phyloP scores from a whole-genome alignment of 2,329 filamentous ascomycete genomes.

The Cordyceps cateniannulata region DNA sequence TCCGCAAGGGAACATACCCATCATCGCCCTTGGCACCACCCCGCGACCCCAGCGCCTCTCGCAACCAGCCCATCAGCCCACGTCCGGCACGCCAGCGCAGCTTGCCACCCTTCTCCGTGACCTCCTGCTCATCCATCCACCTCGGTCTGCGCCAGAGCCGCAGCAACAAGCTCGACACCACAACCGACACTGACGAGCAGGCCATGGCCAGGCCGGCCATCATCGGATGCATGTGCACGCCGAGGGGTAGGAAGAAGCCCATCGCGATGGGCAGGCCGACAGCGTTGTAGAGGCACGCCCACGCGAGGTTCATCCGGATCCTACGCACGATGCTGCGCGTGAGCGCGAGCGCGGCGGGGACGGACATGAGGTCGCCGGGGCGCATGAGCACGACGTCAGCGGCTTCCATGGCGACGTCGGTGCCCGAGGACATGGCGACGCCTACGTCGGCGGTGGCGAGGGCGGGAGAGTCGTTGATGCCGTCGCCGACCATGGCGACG shows the following conservation, averaged over 20 bases:
- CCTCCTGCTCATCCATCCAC: conserved; percentile 71
- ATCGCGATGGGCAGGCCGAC: conserved; percentile 92
- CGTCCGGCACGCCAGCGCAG: conserved; percentile 37
- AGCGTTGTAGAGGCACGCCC: conserved; percentile 90
- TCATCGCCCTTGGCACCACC: conserved; percentile 38
- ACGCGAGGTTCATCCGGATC: conserved; percentile 88
- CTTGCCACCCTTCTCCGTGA: conserved; percentile 50
- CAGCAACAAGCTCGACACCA: conserved; percentile 73
- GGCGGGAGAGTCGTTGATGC: conserved; percentile 96
- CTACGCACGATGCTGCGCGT: conserved; percentile 79
- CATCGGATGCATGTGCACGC: conserved; percentile 84
- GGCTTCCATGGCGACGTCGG: conserved; percentile 96
- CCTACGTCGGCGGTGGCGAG: conserved; percentile 88
- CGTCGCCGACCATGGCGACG: conserved; percentile 96
- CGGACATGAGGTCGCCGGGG: conserved; percentile 82
- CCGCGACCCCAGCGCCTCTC: conserved; percentile 31
- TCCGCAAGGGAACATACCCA: conserved; percentile 54
- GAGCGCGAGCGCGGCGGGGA: conserved; percentile 80
- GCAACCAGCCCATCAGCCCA: conserved; percentile 35
- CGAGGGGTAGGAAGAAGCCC: conserved; percentile 89
- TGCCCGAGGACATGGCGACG: conserved; percentile 86
- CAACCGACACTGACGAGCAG: conserved; percentile 81
- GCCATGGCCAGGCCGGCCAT: conserved; percentile 94
- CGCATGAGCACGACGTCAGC: conserved; percentile 95
- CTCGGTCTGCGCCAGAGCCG: conserved; percentile 78